phyloP scores from a whole-genome alignment of 176 grass and related monocot genomes.

The Aegilops bicornis region DNA sequence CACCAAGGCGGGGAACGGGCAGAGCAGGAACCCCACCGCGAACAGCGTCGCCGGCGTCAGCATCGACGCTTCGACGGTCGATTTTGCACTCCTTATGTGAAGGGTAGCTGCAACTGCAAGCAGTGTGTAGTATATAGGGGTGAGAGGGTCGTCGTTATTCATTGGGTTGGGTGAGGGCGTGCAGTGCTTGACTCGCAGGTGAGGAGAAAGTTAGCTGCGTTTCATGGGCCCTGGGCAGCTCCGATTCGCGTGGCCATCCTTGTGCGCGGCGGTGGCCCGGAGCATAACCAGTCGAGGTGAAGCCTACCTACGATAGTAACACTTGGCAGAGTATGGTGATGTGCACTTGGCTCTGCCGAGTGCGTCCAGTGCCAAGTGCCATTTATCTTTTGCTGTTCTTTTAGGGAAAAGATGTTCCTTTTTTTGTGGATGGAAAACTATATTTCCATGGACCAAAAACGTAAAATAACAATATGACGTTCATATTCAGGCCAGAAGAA shows the following conservation, averaged over 20 bases:
- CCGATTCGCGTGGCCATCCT: background rate
- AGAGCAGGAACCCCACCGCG: constrained; percentile 44
- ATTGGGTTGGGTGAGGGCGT: background rate
- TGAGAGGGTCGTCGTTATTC: background rate
- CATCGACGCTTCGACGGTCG: background rate
- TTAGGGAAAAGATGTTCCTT: too few species aligned
- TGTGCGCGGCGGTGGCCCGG: background rate
- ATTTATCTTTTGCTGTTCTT: too few species aligned
- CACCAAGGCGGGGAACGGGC: constrained; percentile 30
- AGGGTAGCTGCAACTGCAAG: too few species aligned
- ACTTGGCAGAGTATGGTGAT: background rate
- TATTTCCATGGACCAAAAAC: too few species aligned
- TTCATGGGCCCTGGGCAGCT: background rate
- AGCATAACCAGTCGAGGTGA: background rate
- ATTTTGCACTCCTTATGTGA: background rate
- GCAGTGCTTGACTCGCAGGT: background rate
- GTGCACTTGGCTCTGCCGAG: too few species aligned
- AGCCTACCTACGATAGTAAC: background rate
- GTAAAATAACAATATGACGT: too few species aligned
- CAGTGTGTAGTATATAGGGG: background rate
- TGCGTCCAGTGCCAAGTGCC: too few species aligned
- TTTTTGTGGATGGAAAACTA: too few species aligned
- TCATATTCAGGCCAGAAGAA: too few species aligned
- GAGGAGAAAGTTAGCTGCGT: background rate
- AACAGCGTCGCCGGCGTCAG: constrained; percentile 30